Conservation (phyloP, 139 green algal species). For the Edaphochlamys debaryana region DNA sequence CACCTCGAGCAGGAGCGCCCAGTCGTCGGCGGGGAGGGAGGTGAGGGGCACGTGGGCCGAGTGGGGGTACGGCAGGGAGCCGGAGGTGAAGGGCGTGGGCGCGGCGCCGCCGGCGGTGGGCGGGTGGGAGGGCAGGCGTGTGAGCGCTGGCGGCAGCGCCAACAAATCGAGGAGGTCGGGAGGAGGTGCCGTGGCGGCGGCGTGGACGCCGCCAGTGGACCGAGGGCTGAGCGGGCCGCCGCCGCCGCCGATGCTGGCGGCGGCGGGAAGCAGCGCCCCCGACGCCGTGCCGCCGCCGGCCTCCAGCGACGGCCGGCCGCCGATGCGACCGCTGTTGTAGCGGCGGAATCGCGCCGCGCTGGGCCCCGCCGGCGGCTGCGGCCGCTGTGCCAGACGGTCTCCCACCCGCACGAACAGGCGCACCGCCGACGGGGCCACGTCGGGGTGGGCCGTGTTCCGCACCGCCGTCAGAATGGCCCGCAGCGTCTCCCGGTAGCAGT, state of each 20-base stretch:
- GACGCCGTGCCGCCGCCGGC: not conserved
- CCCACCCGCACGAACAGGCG: constrained; percentile 19
- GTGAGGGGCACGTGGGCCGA: no score
- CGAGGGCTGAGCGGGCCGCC: not conserved
- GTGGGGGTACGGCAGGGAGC: no score
- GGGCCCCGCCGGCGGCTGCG: not conserved
- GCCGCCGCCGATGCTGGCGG: no score
- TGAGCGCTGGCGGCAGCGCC: not conserved
- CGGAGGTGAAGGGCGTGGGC: no score
- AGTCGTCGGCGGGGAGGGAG: constrained; percentile 8
- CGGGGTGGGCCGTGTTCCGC: constrained; percentile 4
- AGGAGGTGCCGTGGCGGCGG: not conserved
- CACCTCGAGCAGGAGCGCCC: constrained; percentile 33
- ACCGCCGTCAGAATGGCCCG: constrained; percentile 9
- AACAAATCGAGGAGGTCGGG: constrained; percentile 41
- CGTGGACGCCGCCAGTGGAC: no score
- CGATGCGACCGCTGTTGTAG: not conserved
- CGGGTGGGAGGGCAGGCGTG: not conserved
- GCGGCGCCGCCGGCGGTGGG: not conserved
- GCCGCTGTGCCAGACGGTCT: constrained; percentile 11
- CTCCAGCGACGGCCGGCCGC: not conserved
- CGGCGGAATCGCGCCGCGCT: no score
- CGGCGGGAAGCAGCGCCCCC: no score
- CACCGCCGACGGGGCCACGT: constrained; percentile 8
- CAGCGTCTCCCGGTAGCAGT: constrained; percentile 39